Percentiles rank a stretch among this genome's conserved stretches.
Conservation (phyloP, 495 filamentous ascomycete genomes). For the Tetracladium marchalianum region DNA sequence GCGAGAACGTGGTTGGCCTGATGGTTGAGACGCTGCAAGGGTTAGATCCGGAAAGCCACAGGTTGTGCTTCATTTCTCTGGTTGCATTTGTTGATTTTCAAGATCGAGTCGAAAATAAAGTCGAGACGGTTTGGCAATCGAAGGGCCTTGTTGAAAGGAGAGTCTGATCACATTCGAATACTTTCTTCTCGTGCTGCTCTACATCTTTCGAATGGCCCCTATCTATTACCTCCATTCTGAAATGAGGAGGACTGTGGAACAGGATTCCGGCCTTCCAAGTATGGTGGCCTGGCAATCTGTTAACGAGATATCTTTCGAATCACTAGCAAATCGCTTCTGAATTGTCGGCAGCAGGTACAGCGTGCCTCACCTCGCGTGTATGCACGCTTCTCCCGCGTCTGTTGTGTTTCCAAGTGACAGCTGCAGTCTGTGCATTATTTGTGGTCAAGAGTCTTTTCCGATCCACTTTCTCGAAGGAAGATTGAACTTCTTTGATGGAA, state of each 20-base stretch:
- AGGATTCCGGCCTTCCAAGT: no score
- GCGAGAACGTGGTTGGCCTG: conserved; percentile 20
- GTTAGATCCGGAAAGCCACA: conserved; percentile 9
- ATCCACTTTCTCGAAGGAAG: conserved; percentile 17
- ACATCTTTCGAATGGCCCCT: no score
- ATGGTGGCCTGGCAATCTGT: no score
- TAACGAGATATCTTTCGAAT: no score
- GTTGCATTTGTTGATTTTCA: conserved; percentile 11
- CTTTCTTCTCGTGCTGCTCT: no score
- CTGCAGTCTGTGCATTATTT: conserved; percentile 27
- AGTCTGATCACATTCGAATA: no score
- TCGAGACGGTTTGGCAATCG: neutral
- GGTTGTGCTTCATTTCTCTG: conserved; percentile 2
- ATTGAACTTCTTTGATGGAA: conserved; percentile 18
- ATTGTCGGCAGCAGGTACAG: neutral
- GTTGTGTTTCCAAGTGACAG: conserved; percentile 23
- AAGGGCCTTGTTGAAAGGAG: no score
- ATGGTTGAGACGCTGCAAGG: conserved; percentile 7
- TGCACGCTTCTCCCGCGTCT: conserved; percentile 10
- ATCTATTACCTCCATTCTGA: no score
- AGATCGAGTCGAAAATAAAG: conserved; percentile 24
- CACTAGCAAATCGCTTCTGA: neutral
- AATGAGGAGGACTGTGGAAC: no score
- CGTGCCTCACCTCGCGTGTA: conserved; percentile 6
- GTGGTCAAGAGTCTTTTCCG: conserved; percentile 18